Evolutionary conservation across 169 alveolate species (phyloP), one percentile per base, ranked within the genome.

Genomic region (Eimeria zaria): DNA sequence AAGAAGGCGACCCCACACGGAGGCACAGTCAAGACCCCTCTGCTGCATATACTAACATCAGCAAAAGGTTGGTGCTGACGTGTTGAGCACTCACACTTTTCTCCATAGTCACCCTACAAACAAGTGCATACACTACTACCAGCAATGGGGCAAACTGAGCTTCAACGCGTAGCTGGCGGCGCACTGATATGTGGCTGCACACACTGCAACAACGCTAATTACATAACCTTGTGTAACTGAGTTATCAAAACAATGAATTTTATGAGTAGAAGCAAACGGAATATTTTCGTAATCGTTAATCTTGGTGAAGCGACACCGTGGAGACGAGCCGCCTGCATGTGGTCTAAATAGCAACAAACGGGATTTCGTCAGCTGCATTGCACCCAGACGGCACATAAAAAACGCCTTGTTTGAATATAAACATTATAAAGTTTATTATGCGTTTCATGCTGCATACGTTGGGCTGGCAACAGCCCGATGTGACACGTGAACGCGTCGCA

Each of bases 401-500:
- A 30, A 12, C 27, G 20, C 6, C 5, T 12, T 11, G 9, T 7
- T 0, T 11, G 27, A 51, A 30, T 7, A 33, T 8, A 69, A 69
- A 9, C 27, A 30, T 11, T 69, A 0, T 69, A 69, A 33, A 33
- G 27, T 69, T 33, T 33, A 11, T 69, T 14, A 3, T 33, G 27
- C 78, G 5, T 9, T 33, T 33, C 48, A 0, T 33, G 48, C 27
- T 33, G 78, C 48, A 33, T 33, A 33, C 12, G 12, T 0, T 33
- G 12, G 39, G 78, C 14, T 64, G 22, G 74, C 78, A 33, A 48
- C 48, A 69, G 78, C 48, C 78, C 22, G 48, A 69, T 14, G 48
- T 33, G 78, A 48, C 78, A 14, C 44, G 78, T 33, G 78, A 69
- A 33, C 78, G 78, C 78, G 78, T 69, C 78, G 78, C 78, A 69